A percentile compares a stretch with the other conserved stretches of the same genome.
Evolutionary conservation across 768 basidiomycete genomes (phyloP).

Genomic region (Suillus decipiens): DNA sequence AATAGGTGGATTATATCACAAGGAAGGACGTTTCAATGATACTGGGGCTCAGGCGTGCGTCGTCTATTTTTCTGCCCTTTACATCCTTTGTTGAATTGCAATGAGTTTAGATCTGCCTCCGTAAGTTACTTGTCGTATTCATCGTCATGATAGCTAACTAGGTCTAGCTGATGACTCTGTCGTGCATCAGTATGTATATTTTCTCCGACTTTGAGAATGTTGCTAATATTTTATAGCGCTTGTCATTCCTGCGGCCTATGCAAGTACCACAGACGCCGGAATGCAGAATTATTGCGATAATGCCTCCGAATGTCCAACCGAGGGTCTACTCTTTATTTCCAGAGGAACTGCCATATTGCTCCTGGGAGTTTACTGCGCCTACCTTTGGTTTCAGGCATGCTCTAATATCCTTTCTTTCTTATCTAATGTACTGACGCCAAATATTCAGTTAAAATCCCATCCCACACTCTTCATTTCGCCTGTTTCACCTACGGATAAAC

Average conservation of each 20-base stretch:
- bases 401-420: neutral
- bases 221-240: conserved; percentile 51
- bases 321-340: conserved; percentile 72
- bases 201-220: conserved; percentile 7
- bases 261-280: conserved; percentile 40
- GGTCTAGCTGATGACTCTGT: conserved; percentile 75
- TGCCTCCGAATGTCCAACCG: conserved; percentile 18
- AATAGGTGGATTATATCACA: conserved; percentile 62
- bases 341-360: conserved; percentile 79
- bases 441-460: conserved; percentile 83
- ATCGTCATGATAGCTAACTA: neutral
- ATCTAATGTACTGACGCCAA: conserved; percentile 2
- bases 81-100: conserved; percentile 1
- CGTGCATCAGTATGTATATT: conserved; percentile 71
- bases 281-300: conserved; percentile 7
- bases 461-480: conserved; percentile 51
- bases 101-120: conserved; percentile 35
- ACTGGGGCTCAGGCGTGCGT: conserved; percentile 87
- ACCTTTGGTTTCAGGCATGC: conserved; percentile 74
- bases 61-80: conserved; percentile 15
- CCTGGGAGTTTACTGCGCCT: conserved; percentile 71
- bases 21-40: conserved; percentile 73
- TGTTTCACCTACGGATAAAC: conserved; percentile 26
- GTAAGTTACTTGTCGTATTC: conserved; percentile 27
- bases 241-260: conserved; percentile 89